Percentiles rank a stretch among this genome's conserved stretches.
Evolutionary conservation across 148 eudicot genomes (phyloP).

Genomic region (Chenopodium formosanum): DNA sequence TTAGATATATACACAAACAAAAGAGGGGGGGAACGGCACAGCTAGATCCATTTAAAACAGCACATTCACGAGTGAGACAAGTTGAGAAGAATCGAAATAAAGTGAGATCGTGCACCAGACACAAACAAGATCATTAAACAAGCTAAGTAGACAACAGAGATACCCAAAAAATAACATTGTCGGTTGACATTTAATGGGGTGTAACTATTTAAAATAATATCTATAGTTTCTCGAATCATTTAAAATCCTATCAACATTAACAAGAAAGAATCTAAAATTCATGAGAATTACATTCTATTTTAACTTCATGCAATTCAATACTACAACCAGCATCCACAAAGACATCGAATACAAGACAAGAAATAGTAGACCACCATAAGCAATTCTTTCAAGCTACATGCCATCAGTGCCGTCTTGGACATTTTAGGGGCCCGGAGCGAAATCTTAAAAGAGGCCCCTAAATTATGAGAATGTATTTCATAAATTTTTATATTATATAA

Average conservation of each 20-base stretch:
- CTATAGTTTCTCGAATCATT: background rate
- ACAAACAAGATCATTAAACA: background rate
- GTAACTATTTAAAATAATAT: background rate
- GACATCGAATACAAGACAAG: background rate
- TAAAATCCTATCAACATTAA: background rate
- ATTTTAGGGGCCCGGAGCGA: no score
- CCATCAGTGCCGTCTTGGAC: no score
- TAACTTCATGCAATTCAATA: conserved; percentile 5
- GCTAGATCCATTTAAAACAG: background rate
- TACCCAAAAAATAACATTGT: background rate
- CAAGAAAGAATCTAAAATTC: background rate
- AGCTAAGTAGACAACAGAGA: background rate
- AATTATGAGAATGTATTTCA: no score
- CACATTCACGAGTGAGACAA: background rate
- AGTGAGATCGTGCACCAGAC: background rate
- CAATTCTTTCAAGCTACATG: background rate
- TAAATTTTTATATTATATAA: no score
- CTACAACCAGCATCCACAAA: background rate
- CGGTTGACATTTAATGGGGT: background rate
- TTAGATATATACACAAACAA: background rate
- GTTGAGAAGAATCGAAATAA: background rate
- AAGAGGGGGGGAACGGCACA: background rate
- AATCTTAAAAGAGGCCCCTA: no score
- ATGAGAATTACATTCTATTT: background rate
- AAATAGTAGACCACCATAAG: background rate